These are phyloP conservation scores for Micractinium sp. DNA, from an alignment of 139 green algal genomes.

Conservation along the genomic window DNA sequence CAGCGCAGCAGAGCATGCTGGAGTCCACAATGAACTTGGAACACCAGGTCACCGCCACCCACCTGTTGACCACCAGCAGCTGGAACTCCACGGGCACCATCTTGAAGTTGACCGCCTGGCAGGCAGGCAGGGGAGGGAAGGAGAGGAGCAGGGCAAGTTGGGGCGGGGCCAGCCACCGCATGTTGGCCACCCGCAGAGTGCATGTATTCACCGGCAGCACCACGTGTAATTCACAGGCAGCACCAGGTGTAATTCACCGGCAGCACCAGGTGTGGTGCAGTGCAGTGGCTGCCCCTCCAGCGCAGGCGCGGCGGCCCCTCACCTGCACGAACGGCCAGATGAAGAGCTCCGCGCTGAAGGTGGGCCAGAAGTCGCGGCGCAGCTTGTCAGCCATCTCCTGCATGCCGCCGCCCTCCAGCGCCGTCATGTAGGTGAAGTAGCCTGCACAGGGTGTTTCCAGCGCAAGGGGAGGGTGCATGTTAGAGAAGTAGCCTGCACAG, in stretches of 20 bases:
- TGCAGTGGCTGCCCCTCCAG: not conserved
- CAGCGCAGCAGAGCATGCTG: too few relatives aligned
- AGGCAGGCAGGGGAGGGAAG: not conserved
- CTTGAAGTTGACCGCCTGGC: slow-evolving; percentile 44
- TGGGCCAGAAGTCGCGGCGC: slow-evolving; percentile 43
- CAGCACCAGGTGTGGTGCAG: too few relatives aligned
- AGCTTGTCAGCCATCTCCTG: slow-evolving; percentile 32
- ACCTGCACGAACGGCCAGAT: slow-evolving; percentile 46
- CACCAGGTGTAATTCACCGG: too few relatives aligned
- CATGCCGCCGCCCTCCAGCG: slow-evolving; percentile 31
- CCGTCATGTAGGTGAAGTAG: slow-evolving; percentile 40
- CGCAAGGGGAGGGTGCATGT: not conserved
- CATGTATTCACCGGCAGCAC: too few relatives aligned
- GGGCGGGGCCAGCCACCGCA: not conserved
- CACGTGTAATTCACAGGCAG: too few relatives aligned
- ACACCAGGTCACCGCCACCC: not conserved
- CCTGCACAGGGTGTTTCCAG: slow-evolving; percentile 2
- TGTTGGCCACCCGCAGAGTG: not conserved
- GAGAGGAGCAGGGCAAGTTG: not conserved
- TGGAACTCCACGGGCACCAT: slow-evolving; percentile 45
- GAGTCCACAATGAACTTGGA: too few relatives aligned
- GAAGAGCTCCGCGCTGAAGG: slow-evolving; percentile 37
- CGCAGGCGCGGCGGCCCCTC: not conserved
- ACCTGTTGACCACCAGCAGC: slow-evolving; percentile 48
- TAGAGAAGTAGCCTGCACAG: slow-evolving; percentile 38